Base-by-base conservation (phyloP, 2,329 filamentous ascomycete species). In the Paracorniculantispora psalliotae region DNA sequence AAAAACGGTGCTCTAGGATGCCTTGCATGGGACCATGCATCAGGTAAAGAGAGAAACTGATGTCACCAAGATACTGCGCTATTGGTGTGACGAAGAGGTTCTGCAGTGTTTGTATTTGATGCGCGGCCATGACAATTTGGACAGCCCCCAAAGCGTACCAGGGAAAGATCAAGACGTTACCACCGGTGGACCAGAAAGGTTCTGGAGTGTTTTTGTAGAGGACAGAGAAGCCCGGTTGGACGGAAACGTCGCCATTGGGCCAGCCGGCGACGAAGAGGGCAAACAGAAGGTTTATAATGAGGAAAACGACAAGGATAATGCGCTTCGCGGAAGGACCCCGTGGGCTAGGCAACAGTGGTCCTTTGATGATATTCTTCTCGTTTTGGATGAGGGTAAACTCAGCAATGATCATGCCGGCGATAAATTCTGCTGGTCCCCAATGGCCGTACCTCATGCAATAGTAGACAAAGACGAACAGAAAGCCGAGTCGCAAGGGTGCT, bases 11-110 rank as follows among this genome's bases (percentile, higher is more conserved):
- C 58, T 72, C 69, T 61, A 75, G 65, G 48, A 75, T 61, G 15
- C 72, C 75, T 9, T 83, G 67, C 13, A 80, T 73, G 4, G 77
- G 76, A 0, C 82, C 82, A 64, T 83, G 81, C 67, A 81, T 76
- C 8, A 83, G 72, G 67, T 83, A 83, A 23, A 83, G 65, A 44
- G 77, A 74, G 67, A 79, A 83, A 65, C 77, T 80, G 63, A 82
- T 77, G 62, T 73, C 73, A 26, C 80, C 80, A 0, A 82, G 69
- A 65, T 81, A 82, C 64, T 80, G 78, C 8, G 79, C 69, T 9
- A 72, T 61, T 1, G 67, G 62, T 2, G 69, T 67, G 59, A 73
- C 73, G 65, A 81, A 79, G 52, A 79, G 65, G 35, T 68, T 68
- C 63, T 75, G 75, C 67, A 77, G 72, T 3, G 63, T 67, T 1